A percentile compares a stretch with the other conserved stretches of the same genome.
Evolutionary conservation across 371 early-diverging fungal species (phyloP).

Genomic region (Zancudomyces culisetae): DNA sequence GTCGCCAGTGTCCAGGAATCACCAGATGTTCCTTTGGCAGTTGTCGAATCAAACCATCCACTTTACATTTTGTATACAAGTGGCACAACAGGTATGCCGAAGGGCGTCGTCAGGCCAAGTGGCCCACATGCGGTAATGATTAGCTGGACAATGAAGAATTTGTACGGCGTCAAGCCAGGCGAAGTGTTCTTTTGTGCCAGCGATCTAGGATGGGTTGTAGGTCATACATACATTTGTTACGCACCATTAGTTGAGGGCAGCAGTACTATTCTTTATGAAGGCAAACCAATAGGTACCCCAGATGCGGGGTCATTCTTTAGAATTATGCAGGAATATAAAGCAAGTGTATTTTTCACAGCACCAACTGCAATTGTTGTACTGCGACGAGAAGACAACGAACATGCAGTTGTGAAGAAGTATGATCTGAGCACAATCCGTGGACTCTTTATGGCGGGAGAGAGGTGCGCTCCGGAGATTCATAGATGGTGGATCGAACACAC

Average conservation of each 20-base stretch:
- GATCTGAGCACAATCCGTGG: constrained; percentile 40
- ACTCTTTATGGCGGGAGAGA: constrained; percentile 77
- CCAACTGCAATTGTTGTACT: constrained; percentile 82
- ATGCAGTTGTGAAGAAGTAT: constrained; percentile 23
- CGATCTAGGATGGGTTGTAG: constrained; percentile 91
- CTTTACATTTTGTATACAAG: constrained; percentile 87
- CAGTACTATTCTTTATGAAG: constrained; percentile 78
- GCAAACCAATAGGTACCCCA: constrained; percentile 70
- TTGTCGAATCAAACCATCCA: constrained; percentile 69
- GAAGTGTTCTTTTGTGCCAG: constrained; percentile 62
- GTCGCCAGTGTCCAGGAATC: constrained; percentile 19
- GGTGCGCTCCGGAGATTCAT: constrained; percentile 52
- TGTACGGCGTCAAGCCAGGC: constrained; percentile 47
- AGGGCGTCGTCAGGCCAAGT: constrained; percentile 78
- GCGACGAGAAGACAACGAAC: constrained; percentile 57
- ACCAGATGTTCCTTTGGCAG: constrained; percentile 28
- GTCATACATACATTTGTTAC: constrained; percentile 79
- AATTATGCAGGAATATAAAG: constrained; percentile 52
- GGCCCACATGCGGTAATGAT: constrained; percentile 79
- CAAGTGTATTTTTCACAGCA: constrained; percentile 73
- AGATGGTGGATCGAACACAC: constrained; percentile 20
- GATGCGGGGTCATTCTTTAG: constrained; percentile 66
- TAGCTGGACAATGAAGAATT: constrained; percentile 50
- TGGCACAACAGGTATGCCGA: constrained; percentile 68
- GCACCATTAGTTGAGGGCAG: constrained; percentile 72